Evolutionary conservation across 495 filamentous ascomycete species (phyloP).

Genomic region (Lichenothelia convexa): DNA sequence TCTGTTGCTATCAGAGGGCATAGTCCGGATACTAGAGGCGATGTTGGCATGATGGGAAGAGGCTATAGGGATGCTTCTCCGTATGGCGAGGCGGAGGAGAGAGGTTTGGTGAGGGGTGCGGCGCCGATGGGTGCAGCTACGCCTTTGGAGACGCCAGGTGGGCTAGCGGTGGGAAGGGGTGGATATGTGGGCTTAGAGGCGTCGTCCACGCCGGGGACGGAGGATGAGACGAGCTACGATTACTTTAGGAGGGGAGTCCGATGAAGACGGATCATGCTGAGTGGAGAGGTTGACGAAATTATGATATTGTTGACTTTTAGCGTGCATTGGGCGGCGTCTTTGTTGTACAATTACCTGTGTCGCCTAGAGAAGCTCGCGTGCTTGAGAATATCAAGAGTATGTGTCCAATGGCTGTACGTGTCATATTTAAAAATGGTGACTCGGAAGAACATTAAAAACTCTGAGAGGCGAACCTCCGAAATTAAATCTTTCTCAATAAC

Average conservation of each 20-base stretch:
- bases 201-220: background rate
- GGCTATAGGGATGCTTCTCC: slow-evolving; percentile 2
- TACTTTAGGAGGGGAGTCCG: slow-evolving; percentile 10
- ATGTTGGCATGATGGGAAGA: slow-evolving; percentile 1
- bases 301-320: background rate
- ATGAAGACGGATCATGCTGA: background rate
- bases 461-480: too few relatives aligned
- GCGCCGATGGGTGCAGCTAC: slow-evolving; percentile 17
- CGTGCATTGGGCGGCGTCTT: background rate
- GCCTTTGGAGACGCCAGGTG: slow-evolving; percentile 3
- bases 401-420: too few relatives aligned
- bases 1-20: slow-evolving; percentile 14
- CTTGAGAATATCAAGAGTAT: too few relatives aligned
- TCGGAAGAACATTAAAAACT: too few relatives aligned
- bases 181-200: slow-evolving; percentile 1
- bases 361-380: too few relatives aligned
- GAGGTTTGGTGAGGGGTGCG: slow-evolving; percentile 11
- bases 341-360: too few relatives aligned
- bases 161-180: slow-evolving; percentile 5
- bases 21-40: slow-evolving; percentile 9
- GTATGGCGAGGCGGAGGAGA: slow-evolving; percentile 10
- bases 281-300: background rate
- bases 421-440: too few relatives aligned
- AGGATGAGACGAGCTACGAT: slow-evolving; percentile 13
- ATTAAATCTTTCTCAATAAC: too few relatives aligned